Evolutionary conservation across 805 yeast genomes (phyloP).

Genomic region (Millerago galiae): DNA sequence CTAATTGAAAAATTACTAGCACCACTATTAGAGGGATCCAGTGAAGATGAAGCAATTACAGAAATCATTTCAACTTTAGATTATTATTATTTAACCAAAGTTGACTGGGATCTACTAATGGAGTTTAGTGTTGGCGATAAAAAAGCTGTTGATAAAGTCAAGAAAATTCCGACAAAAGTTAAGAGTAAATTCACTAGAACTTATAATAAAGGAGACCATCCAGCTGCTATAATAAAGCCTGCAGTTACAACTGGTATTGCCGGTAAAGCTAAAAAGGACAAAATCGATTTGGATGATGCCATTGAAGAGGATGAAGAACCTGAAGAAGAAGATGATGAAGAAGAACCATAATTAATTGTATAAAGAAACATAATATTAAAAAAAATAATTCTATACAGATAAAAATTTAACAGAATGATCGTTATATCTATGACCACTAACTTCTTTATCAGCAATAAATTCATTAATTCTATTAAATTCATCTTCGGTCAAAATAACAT

Average conservation of each 20-base stretch:
- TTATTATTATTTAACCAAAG: constrained; percentile 75
- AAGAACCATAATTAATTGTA: not conserved
- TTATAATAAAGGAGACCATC: constrained; percentile 74
- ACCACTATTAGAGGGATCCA: constrained; percentile 46
- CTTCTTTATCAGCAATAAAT: constrained; percentile 35
- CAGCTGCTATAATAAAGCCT: constrained; percentile 74
- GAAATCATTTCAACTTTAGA: constrained; percentile 73
- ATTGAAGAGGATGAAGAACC: constrained; percentile 15
- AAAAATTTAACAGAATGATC: constrained; percentile 17
- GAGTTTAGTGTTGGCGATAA: constrained; percentile 74
- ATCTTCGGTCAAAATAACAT: constrained; percentile 41
- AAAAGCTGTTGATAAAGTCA: constrained; percentile 38
- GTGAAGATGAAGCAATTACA: constrained; percentile 53
- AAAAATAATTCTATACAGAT: not conserved
- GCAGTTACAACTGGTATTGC: constrained; percentile 45
- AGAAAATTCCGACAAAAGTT: constrained; percentile 66
- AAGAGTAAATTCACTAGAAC: constrained; percentile 83
- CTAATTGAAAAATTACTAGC: constrained; percentile 47
- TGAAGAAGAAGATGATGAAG: constrained; percentile 15
- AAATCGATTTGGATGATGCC: constrained; percentile 13
- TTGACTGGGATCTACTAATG: constrained; percentile 86
- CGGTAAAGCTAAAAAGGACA: constrained; percentile 16
- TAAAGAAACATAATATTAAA: too few species aligned
- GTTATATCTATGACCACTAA: constrained; percentile 54
- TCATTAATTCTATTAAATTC: constrained; percentile 50